Conservation (phyloP, 805 yeast species). For the Kluyveromyces dobzhanskii region DNA sequence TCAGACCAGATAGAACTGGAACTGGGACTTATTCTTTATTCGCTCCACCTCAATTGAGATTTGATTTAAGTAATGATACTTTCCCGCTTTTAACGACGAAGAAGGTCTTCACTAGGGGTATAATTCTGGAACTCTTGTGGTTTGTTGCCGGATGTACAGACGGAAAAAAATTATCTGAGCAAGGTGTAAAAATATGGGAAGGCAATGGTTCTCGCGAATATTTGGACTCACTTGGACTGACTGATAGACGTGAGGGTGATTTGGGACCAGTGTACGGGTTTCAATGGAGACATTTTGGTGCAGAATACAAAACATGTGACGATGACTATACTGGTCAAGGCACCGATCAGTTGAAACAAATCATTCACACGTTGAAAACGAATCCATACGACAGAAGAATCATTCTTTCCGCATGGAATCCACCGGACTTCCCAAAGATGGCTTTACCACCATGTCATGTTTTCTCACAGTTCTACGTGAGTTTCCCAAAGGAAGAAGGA, state of each 20-base stretch:
- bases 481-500: slow-evolving; percentile 49
- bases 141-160: slow-evolving; percentile 86
- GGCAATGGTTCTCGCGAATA: slow-evolving; percentile 95
- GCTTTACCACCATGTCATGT: slow-evolving; percentile 99
- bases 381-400: slow-evolving; percentile 94
- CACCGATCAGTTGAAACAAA: slow-evolving; percentile 76
- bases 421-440: slow-evolving; percentile 88
- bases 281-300: slow-evolving; percentile 99
- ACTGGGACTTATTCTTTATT: slow-evolving; percentile 88
- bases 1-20: slow-evolving; percentile 93
- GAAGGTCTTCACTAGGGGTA: slow-evolving; percentile 81
- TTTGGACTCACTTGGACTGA: slow-evolving; percentile 74
- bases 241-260: slow-evolving; percentile 82
- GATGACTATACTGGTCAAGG: slow-evolving; percentile 85
- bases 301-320: slow-evolving; percentile 79
- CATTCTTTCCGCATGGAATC: slow-evolving; percentile 96
- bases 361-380: slow-evolving; percentile 69
- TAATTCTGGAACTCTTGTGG: slow-evolving; percentile 88
- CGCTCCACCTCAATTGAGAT: slow-evolving; percentile 94
- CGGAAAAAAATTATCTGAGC: slow-evolving; percentile 64
- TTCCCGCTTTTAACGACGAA: slow-evolving; percentile 93
- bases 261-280: slow-evolving; percentile 98
- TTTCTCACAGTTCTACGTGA: slow-evolving; percentile 90
- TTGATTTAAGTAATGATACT: slow-evolving; percentile 57
- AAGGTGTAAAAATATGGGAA: slow-evolving; percentile 97